Evolutionary conservation across 2,329 filamentous ascomycete species (phyloP), one percentile per base, ranked within the genome.

Genomic region (Fusarium sp.): DNA sequence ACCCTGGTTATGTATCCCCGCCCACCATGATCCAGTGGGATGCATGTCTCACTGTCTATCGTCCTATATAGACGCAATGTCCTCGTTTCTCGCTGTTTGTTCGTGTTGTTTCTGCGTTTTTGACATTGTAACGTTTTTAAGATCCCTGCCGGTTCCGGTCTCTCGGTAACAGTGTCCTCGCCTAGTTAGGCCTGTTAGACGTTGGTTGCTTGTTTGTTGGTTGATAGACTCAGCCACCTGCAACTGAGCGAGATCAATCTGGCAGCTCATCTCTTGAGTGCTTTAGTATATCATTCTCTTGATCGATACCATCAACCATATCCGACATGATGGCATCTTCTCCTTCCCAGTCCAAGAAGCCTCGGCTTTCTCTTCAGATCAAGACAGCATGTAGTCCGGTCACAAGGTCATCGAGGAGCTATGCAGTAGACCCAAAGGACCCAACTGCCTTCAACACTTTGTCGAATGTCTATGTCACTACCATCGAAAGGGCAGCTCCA

Each of bases 381-480:
- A 86, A 85, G 72, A 80, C 84, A 24, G 76, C 81, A 29, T 75
- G 77, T 57, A 78, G 77, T 33, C 74, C 82, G 6, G 73, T 71
- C 39, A 75, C 79, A 55, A 82, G 79, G 55, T 76, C 82, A 23
- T 66, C 71, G 18, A 71, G 76, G 63, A 75, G 74, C 46, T 77
- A 76, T 55, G 58, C 73, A 38, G 70, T 86, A 38, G 84, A 90
- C 70, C 85, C 86, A 29, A 85, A 82, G 60, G 89, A 88, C 31
- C 87, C 88, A 6, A 91, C 89, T 3, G 82, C 87, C 23, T 89
- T 90, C 80, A 91, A 91, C 78, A 91, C 89, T 4, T 83, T 91
- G 38, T 89, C 88, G 55, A 91, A 91, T 77, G 85, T 88, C 63
- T 91, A 91, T 73, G 85, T 86, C 26, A 87, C 86, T 5, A 86